Evolutionary conservation across 495 filamentous ascomycete genomes (phyloP), one percentile per base, ranked within the genome.

Genomic region (Penicillium turbatum): DNA sequence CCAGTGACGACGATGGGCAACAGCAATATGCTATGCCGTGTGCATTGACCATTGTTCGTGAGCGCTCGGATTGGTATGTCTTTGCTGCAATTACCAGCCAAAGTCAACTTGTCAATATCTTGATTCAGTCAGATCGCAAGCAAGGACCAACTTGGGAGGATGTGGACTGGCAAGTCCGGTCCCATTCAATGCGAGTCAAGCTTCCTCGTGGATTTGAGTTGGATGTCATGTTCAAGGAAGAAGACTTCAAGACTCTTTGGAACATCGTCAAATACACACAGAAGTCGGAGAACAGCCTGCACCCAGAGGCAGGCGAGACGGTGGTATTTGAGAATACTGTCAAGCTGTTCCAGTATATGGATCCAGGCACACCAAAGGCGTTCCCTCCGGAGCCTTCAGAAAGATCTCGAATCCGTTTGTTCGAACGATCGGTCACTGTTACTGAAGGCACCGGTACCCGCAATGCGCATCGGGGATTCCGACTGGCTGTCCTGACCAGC

Each of bases 241-340:
- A 79, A 9, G 87, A 91, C 59, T 92, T 86, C 72, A 83, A 82
- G 53, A 83, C 77, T 19, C 65, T 95, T 12, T 90, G 86, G 82
- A 84, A 83, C 54, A 88, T 93, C 61, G 86, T 86, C 53, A 88
- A 93, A 46, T 89, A 92, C 56, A 87, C 86, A 19, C 79, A 78
- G 30, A 87, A 86, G 59, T 82, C 90, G 0, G 84, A 90, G 57
- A 73, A 76, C 11, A 86, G 76, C 49, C 74, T 92, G n/a, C 80
- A 82, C 12, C 80, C 80, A 0, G 75, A 81, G 19, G 69, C 77
- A 21, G 83, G 86, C 21, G 90, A 96, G 67, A 75, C 71, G 7
- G 51, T 85, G 34, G 75, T 86, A 1, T 87, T 84, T 65, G 82
- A 86, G 57, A 79, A 74, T 2, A 81, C 75, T 7, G 68, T 95